A percentile compares a stretch with the other conserved stretches of the same genome.
Evolutionary conservation across 2,329 filamentous ascomycete genomes (phyloP).

Genomic region (Knufia fluminis): DNA sequence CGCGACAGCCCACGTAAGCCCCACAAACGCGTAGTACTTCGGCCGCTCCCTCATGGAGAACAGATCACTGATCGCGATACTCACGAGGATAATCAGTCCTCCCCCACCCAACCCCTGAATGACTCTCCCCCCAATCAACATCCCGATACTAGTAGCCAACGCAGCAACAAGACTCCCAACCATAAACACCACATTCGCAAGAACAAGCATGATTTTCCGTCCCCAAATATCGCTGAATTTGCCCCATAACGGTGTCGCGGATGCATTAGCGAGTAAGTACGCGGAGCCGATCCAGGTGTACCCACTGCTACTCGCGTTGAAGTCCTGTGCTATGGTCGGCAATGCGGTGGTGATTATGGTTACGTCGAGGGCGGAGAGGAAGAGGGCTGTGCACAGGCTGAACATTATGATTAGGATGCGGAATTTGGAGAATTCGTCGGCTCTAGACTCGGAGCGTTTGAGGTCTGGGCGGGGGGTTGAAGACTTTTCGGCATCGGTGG

Average conservation of each 20-base stretch:
- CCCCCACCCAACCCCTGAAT: slow-evolving; percentile 57
- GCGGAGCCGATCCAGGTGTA: slow-evolving; percentile 42
- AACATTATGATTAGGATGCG: slow-evolving; percentile 34
- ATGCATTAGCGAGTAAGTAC: slow-evolving; percentile 38
- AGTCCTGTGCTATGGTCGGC: slow-evolving; percentile 35
- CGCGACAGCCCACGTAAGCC: slow-evolving; percentile 53
- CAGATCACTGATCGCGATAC: slow-evolving; percentile 55
- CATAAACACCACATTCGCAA: slow-evolving; percentile 54
- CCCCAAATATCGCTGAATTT: slow-evolving; percentile 61
- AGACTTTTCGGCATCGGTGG: too few species aligned
- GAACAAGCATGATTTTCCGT: slow-evolving; percentile 52
- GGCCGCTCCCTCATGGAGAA: slow-evolving; percentile 52
- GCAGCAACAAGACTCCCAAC: slow-evolving; percentile 53
- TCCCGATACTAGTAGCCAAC: slow-evolving; percentile 48
- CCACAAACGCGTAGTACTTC: slow-evolving; percentile 55
- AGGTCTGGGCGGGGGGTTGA: slow-evolving; percentile 11
- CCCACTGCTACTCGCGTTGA: slow-evolving; percentile 34
- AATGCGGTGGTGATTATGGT: slow-evolving; percentile 40
- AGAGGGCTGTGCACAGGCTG: slow-evolving; percentile 44
- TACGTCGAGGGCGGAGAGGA: slow-evolving; percentile 53
- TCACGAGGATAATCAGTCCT: slow-evolving; percentile 54
- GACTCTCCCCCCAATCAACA: slow-evolving; percentile 53
- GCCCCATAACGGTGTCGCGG: slow-evolving; percentile 50
- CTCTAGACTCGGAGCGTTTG: slow-evolving; percentile 25
- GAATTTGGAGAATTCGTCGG: slow-evolving; percentile 32